Evolutionary conservation across 352 stramenopile genomes (phyloP).

Genomic region (Globisporangium canariense): DNA sequence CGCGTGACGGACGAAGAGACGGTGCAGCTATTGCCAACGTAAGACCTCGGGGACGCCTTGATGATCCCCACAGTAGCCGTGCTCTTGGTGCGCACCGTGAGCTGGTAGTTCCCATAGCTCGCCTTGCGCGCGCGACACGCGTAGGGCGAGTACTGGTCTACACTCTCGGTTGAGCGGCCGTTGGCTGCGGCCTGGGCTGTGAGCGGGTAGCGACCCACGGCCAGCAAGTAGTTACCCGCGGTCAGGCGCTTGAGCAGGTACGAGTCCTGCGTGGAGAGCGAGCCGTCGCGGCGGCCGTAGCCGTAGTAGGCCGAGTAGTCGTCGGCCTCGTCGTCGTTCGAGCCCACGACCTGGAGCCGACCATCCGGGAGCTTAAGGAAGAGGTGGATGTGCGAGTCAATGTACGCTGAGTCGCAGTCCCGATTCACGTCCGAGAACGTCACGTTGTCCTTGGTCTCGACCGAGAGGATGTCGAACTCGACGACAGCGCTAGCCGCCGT

Average conservation of each 20-base stretch:
- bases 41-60: slow-evolving; percentile 48
- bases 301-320: slow-evolving; percentile 48
- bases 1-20: slow-evolving; percentile 21
- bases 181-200: slow-evolving; percentile 30
- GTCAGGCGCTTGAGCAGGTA: slow-evolving; percentile 52
- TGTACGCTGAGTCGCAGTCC: slow-evolving; percentile 72
- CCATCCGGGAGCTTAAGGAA: slow-evolving; percentile 30
- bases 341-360: slow-evolving; percentile 35
- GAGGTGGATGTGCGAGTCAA: slow-evolving; percentile 61
- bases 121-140: slow-evolving; percentile 47
- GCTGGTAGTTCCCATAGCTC: slow-evolving; percentile 69
- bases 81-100: slow-evolving; percentile 56
- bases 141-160: slow-evolving; percentile 57
- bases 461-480: slow-evolving; percentile 65
- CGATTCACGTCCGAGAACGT: slow-evolving; percentile 58
- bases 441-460: slow-evolving; percentile 48
- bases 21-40: slow-evolving; percentile 63
- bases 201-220: slow-evolving; percentile 57
- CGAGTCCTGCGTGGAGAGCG: slow-evolving; percentile 46
- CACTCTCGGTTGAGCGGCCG: slow-evolving; percentile 29
- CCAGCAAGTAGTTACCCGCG: slow-evolving; percentile 50
- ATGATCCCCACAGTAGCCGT: slow-evolving; percentile 27
- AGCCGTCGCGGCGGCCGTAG: slow-evolving; percentile 40
- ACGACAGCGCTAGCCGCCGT: slow-evolving; percentile 36
- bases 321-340: slow-evolving; percentile 64